Evolutionary conservation across 495 filamentous ascomycete genomes (phyloP).

Genomic region (Margaritispora aquatica): DNA sequence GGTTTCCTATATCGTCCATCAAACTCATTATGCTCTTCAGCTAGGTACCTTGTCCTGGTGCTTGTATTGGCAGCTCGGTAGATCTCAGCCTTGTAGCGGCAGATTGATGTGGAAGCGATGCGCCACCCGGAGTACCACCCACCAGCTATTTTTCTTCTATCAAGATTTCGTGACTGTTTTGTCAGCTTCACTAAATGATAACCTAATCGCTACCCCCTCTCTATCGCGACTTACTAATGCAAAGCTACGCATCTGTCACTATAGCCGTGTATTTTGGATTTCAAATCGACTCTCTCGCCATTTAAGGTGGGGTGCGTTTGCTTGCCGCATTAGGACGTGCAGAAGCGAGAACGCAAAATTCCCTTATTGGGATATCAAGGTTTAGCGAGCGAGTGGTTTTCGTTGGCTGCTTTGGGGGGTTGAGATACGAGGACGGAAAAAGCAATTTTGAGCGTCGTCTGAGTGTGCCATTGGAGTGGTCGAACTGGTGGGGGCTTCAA

Average conservation of each 20-base stretch:
- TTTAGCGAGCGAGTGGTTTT: background rate
- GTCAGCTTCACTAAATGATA: background rate
- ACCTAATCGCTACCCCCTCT: too few species aligned
- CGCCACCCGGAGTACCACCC: too few species aligned
- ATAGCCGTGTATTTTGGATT: too few species aligned
- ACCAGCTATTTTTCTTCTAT: too few species aligned
- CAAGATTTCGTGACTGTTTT: too few species aligned
- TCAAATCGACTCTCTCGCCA: background rate
- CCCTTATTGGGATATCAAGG: background rate
- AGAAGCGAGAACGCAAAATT: background rate
- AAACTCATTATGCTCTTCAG: background rate
- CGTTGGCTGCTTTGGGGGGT: background rate
- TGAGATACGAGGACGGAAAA: too few species aligned
- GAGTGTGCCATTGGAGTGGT: too few species aligned
- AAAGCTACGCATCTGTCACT: too few species aligned
- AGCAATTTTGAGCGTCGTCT: too few species aligned
- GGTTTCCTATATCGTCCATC: background rate
- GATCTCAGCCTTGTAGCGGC: background rate
- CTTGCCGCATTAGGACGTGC: background rate
- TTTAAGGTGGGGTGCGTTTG: background rate
- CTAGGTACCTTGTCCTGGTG: background rate
- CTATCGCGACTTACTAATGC: too few species aligned
- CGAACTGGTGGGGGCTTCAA: too few species aligned
- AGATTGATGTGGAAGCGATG: background rate
- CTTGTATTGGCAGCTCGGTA: background rate